These are phyloP conservation scores for Tulasnella sp. DNA, from an alignment of 768 basidiomycete genomes.

Conservation along the genomic window DNA sequence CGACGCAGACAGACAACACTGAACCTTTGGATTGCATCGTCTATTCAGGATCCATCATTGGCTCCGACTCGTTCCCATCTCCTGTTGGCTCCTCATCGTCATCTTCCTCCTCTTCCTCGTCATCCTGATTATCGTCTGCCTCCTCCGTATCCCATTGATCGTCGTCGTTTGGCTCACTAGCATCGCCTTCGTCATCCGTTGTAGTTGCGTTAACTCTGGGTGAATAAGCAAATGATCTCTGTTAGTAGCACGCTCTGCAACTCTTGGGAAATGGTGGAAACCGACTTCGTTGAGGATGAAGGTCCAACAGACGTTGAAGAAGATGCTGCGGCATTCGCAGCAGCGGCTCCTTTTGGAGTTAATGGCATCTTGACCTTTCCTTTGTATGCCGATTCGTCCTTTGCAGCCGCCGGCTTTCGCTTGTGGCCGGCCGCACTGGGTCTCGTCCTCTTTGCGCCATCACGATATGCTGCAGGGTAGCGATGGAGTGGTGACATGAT, in stretches of 20 bases:
- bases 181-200: conserved; percentile 30
- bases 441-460: conserved; percentile 18
- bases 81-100: conserved; percentile 1
- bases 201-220: conserved; percentile 24
- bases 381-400: conserved; percentile 24
- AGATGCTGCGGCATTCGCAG: neutral
- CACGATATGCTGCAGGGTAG: conserved; percentile 12
- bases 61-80: neutral
- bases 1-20: too few species aligned
- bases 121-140: conserved; percentile 7
- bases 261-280: neutral
- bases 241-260: conserved; percentile 2
- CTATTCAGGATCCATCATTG: too few species aligned
- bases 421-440: conserved; percentile 14
- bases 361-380: conserved; percentile 8
- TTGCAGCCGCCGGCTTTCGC: conserved; percentile 4
- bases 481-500: neutral
- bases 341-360: neutral
- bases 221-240: conserved; percentile 19
- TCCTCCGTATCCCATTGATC: conserved; percentile 12
- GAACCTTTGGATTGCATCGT: too few species aligned
- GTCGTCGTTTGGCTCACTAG: conserved; percentile 19
- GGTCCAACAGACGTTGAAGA: neutral
- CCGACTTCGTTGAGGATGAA: neutral
- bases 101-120: conserved; percentile 17